Evolutionary conservation across 768 basidiomycete genomes (phyloP), one percentile per base, ranked within the genome.

Genomic region (Podaxis sp.): DNA sequence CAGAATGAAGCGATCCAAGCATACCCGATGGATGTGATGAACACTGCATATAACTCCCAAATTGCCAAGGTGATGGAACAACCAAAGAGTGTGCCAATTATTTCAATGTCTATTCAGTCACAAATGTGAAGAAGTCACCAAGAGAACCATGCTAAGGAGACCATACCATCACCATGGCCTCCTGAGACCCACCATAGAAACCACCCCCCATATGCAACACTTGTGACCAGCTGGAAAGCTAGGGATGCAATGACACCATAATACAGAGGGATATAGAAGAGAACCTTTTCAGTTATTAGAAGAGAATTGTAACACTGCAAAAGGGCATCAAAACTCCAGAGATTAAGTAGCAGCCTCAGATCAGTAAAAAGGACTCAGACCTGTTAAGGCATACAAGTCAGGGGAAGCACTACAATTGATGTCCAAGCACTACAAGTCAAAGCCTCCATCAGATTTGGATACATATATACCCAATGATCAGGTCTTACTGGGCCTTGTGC

Each of bases 101-200:
- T 41, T 22, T 55, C 54, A 1, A 62, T 8, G 8, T 50, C 61
- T 62, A 47, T 12, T 50, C 22, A 6, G 3, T n/a, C 19, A 15
- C 8, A 22, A 38, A 15, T 33, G 25, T 46, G 43, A 22, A 27
- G 9, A 24, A 15, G 22, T 13, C 12, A 22, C 22, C 47, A 49
- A 25, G 22, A 41, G 8, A 12, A 17, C 9, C 40, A 17, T 12
- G 17, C 13, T 25, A 25, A 46, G 2, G 37, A 17, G 15, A 22
- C 33, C 54, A 46, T 38, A 62, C 61, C 46, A 40, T 62, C 53
- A 24, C 55, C 54, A 38, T 62, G 54, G n/a, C 53, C 19, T 37
- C 17, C 33, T 41, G 43, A 36, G 15, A 62, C 13, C 53, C 43
- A 62, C 53, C 46, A 62, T 6, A 56, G 17, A 19, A 55, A 36